phyloP scores from a whole-genome alignment of 768 basidiomycete species.

The Boletus barrowsii region DNA sequence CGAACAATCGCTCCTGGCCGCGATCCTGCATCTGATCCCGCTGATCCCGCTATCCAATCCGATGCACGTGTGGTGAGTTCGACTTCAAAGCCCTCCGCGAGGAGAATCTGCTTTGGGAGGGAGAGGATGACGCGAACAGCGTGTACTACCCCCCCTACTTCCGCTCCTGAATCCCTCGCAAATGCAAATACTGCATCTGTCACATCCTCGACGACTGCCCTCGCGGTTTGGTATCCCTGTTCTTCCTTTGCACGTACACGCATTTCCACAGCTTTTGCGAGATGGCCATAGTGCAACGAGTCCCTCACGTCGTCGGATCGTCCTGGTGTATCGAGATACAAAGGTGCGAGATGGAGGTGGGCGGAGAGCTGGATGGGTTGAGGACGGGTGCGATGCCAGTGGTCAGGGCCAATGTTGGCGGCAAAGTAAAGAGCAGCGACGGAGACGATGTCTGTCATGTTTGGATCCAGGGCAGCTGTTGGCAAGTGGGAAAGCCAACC shows the following conservation, averaged over 20 bases:
- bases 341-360: conserved; percentile 37
- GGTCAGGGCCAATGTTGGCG: conserved; percentile 45
- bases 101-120: conserved; percentile 50
- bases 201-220: conserved; percentile 36
- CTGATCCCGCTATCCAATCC: background rate
- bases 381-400: conserved; percentile 44
- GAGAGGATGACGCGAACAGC: conserved; percentile 42
- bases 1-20: conserved; percentile 28
- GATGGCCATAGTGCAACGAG: conserved; percentile 64
- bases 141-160: background rate
- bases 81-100: conserved; percentile 43
- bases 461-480: background rate
- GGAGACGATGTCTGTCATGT: conserved; percentile 41
- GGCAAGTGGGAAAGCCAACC: too few species aligned
- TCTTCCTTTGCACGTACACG: conserved; percentile 19
- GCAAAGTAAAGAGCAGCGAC: conserved; percentile 41
- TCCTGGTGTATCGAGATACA: conserved; percentile 45
- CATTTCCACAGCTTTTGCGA: conserved; percentile 46
- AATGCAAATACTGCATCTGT: conserved; percentile 36
- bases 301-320: conserved; percentile 49
- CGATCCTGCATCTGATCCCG: background rate
- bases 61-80: conserved; percentile 31
- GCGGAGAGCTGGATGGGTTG: conserved; percentile 56
- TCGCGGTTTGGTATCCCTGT: conserved; percentile 26
- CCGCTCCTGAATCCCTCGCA: conserved; percentile 11